A percentile compares a stretch with the other conserved stretches of the same genome.
These are phyloP conservation scores for Protomyces macrosporus DNA, from an alignment of 1,139 yeast species.

Conservation along the genomic window DNA sequence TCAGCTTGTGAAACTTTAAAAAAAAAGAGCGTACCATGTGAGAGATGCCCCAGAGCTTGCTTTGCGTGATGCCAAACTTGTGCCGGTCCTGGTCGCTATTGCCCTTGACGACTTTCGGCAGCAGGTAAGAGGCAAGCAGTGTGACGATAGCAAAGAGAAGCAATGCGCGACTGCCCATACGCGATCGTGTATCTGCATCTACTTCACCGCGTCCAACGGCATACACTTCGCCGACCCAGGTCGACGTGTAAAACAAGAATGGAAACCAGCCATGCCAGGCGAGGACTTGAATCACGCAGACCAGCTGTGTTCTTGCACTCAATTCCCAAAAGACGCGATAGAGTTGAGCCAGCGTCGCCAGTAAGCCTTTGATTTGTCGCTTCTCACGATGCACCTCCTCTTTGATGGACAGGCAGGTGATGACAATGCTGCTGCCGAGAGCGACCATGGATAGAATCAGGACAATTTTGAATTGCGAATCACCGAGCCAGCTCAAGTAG, in stretches of 20 bases:
- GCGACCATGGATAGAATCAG: slow-evolving; percentile 46
- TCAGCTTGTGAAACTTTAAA: slow-evolving; percentile 31
- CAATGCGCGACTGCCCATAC: slow-evolving; percentile 38
- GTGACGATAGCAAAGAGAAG: slow-evolving; percentile 41
- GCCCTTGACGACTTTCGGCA: slow-evolving; percentile 27
- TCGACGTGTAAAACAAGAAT: slow-evolving; percentile 48
- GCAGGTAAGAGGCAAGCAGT: slow-evolving; percentile 37
- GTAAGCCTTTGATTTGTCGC: slow-evolving; percentile 35
- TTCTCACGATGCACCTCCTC: slow-evolving; percentile 41
- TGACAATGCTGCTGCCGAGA: slow-evolving; percentile 41
- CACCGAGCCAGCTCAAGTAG: slow-evolving; percentile 42
- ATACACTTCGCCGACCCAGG: slow-evolving; percentile 44
- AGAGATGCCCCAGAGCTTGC: slow-evolving; percentile 7
- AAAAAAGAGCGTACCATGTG: slow-evolving; percentile 22
- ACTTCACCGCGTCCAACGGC: slow-evolving; percentile 29
- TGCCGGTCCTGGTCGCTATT: not conserved
- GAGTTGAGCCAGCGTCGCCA: slow-evolving; percentile 1
- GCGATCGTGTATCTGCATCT: slow-evolving; percentile 30
- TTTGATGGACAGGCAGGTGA: slow-evolving; percentile 43
- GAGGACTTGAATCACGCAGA: slow-evolving; percentile 47
- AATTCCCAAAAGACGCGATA: slow-evolving; percentile 39
- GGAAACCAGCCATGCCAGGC: slow-evolving; percentile 52
- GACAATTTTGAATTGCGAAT: slow-evolving; percentile 50
- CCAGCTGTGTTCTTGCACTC: slow-evolving; percentile 44
- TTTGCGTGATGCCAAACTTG: slow-evolving; percentile 13